phyloP scores from a whole-genome alignment of 371 early-diverging fungal genomes.

The Saksenaea vasiformis region DNA sequence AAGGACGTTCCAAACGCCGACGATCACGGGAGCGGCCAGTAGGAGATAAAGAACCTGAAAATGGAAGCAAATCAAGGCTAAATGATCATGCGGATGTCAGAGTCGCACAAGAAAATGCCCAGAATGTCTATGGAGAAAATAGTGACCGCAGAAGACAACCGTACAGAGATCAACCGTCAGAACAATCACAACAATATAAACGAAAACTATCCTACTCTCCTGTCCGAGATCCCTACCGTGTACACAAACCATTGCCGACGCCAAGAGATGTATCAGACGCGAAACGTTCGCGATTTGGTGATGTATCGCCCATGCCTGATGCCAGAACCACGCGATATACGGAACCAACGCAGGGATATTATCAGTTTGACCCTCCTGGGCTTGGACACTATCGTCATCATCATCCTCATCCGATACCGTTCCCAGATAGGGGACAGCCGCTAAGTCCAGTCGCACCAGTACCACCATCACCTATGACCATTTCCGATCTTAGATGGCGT shows the following conservation, averaged over 20 bases:
- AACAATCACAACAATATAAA: constrained; percentile 1
- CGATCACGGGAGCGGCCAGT: too few species aligned
- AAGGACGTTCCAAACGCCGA: too few species aligned
- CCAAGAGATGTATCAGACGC: neutral
- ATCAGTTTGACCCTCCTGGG: neutral
- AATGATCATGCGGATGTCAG: neutral
- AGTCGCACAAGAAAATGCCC: too few species aligned
- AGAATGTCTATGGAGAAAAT: neutral
- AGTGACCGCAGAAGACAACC: neutral
- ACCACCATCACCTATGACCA: neutral
- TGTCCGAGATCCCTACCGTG: neutral
- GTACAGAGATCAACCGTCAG: neutral
- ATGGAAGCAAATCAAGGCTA: neutral
- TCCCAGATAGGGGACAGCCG: neutral
- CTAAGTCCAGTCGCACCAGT: neutral
- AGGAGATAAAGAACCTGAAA: neutral
- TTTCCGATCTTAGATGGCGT: neutral
- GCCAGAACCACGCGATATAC: neutral
- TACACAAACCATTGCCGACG: neutral
- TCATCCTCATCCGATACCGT: neutral
- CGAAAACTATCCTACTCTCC: neutral
- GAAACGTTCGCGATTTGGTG: neutral
- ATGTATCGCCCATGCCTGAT: neutral
- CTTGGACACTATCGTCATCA: neutral
- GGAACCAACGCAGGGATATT: neutral